phyloP scores from a whole-genome alignment of 441 rosid genomes.

The Populus hybrid region DNA sequence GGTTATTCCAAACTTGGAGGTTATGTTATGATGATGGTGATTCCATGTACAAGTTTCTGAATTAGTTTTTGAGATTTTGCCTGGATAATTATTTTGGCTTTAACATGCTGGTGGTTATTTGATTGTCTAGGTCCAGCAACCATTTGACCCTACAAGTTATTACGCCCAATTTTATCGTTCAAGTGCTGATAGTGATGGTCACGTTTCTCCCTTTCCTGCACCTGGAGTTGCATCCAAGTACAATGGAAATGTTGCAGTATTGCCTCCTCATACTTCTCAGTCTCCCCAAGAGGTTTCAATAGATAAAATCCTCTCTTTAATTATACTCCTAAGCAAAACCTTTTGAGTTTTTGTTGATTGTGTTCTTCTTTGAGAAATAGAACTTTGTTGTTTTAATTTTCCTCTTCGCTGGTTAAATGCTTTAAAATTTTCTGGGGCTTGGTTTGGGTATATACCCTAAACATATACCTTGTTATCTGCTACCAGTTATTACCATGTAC shows the following conservation, averaged over 20 bases:
- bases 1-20: conserved; percentile 5
- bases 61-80: background rate
- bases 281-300: conserved; percentile 82
- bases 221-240: conserved; percentile 74
- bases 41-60: conserved; percentile 2
- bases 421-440: background rate
- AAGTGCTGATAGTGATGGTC: conserved; percentile 70
- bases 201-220: conserved; percentile 73
- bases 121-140: conserved; percentile 63
- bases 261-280: conserved; percentile 76
- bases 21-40: background rate
- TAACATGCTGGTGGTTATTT: conserved; percentile 20
- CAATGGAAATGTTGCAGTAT: conserved; percentile 67
- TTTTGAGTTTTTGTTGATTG: background rate
- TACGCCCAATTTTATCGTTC: conserved; percentile 82
- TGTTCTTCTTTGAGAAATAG: background rate
- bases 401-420: background rate
- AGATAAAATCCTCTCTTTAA: conserved; percentile 14
- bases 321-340: background rate
- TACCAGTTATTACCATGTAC: background rate
- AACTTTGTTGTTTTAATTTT: background rate
- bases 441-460: background rate
- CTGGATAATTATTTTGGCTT: background rate
- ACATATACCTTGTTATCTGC: background rate
- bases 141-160: conserved; percentile 79